Evolutionary conservation across 2,329 filamentous ascomycete genomes (phyloP).

Genomic region (Coleophoma cylindrospora): DNA sequence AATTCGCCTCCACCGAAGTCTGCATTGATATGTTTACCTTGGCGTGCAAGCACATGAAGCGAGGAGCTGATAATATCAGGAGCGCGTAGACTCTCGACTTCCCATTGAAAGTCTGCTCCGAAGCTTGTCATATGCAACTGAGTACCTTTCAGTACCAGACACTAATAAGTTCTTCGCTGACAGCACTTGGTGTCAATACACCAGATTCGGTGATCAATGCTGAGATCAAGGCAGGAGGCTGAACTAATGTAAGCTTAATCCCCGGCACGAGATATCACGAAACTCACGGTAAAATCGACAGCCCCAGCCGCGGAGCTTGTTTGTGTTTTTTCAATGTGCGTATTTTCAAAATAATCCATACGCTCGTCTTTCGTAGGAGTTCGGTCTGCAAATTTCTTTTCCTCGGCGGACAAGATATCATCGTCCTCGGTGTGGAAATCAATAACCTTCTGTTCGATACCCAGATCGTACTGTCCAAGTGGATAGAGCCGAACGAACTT

Average conservation of each 20-base stretch:
- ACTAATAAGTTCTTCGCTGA: constrained; percentile 62
- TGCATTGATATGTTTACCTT: no score
- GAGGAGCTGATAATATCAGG: no score
- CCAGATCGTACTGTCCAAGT: constrained; percentile 74
- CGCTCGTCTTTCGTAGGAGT: constrained; percentile 16
- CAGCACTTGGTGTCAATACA: constrained; percentile 63
- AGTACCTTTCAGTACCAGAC: constrained; percentile 21
- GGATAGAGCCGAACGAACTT: constrained; percentile 92
- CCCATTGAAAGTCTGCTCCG: no score
- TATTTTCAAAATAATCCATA: constrained; percentile 20
- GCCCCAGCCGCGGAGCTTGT: constrained; percentile 33
- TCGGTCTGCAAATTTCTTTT: constrained; percentile 13
- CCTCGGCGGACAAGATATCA: constrained; percentile 32
- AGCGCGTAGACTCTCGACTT: no score
- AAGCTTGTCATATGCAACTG: no score
- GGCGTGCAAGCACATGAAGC: no score
- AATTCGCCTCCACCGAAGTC: no score
- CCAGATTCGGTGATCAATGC: constrained; percentile 74
- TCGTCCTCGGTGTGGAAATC: constrained; percentile 61
- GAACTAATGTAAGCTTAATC: constrained; percentile 18
- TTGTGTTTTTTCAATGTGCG: constrained; percentile 11
- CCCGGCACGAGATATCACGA: background rate
- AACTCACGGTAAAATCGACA: constrained; percentile 66
- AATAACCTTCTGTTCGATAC: constrained; percentile 72
- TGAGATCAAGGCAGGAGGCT: constrained; percentile 65